Conservation (phyloP, 2,329 filamentous ascomycete genomes). For the Beauveria brongniartii region DNA sequence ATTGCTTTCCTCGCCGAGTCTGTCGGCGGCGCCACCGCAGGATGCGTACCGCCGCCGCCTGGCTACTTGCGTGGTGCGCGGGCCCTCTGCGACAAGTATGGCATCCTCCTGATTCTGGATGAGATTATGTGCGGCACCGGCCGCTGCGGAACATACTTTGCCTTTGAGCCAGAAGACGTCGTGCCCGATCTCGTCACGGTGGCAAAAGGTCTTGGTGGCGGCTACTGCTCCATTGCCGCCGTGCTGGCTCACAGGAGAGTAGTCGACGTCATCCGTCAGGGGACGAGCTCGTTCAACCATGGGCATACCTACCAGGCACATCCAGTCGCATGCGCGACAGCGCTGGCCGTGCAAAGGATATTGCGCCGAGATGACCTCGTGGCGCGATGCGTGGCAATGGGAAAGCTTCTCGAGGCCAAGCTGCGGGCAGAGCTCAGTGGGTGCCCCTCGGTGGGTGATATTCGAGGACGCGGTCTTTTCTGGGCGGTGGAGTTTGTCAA, state of each 20-base stretch:
- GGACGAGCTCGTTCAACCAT: conserved; percentile 42
- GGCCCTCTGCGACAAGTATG: conserved; percentile 45
- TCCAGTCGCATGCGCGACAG: conserved; percentile 28
- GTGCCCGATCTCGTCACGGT: conserved; percentile 50
- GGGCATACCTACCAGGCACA: conserved; percentile 46
- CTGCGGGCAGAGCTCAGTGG: conserved; percentile 20
- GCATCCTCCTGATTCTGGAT: conserved; percentile 47
- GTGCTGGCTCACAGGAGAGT: conserved; percentile 43
- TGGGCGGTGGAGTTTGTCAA: conserved; percentile 39
- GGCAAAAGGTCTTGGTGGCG: conserved; percentile 51
- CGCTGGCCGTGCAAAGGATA: conserved; percentile 30
- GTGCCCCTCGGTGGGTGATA: conserved; percentile 29
- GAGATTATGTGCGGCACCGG: conserved; percentile 65
- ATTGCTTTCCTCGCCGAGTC: conserved; percentile 44
- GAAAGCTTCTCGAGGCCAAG: conserved; percentile 20
- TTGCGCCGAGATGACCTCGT: conserved; percentile 27
- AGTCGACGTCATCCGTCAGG: conserved; percentile 37
- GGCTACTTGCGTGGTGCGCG: conserved; percentile 49
- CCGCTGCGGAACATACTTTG: conserved; percentile 44
- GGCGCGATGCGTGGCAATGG: conserved; percentile 23
- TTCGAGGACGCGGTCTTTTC: conserved; percentile 36
- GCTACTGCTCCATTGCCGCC: conserved; percentile 46
- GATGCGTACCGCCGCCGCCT: conserved; percentile 39
- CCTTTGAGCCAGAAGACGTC: conserved; percentile 23
- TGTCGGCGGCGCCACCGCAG: conserved; percentile 39